Conservation (phyloP, 805 yeast genomes). For the Candida methanosorbosa region DNA sequence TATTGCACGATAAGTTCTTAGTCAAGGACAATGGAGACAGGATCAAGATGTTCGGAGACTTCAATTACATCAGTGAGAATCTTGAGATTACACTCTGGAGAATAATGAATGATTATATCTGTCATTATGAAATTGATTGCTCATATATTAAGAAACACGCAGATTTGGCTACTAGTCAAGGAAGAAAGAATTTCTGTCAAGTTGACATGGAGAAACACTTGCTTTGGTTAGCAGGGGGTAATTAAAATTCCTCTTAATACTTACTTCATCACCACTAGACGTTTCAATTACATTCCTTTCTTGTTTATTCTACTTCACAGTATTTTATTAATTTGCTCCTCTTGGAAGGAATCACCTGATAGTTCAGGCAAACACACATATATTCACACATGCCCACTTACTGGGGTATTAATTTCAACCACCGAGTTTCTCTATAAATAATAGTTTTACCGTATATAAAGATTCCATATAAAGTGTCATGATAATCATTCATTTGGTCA, state of each 20-base stretch:
- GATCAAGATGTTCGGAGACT: conserved; percentile 18
- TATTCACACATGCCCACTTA: too few relatives aligned
- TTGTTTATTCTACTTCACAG: too few relatives aligned
- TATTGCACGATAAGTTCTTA: conserved; percentile 15
- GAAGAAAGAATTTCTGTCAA: conserved; percentile 14
- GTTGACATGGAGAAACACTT: conserved; percentile 20
- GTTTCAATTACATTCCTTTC: too few relatives aligned
- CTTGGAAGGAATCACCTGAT: too few relatives aligned
- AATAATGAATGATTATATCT: conserved; percentile 24
- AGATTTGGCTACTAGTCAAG: conserved; percentile 5
- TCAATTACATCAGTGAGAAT: conserved; percentile 9
- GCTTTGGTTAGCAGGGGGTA: conserved; percentile 13
- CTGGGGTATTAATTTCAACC: too few relatives aligned
- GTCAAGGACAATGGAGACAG: conserved; percentile 25
- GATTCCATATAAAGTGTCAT: too few relatives aligned
- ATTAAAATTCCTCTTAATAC: too few relatives aligned
- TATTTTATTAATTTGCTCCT: too few relatives aligned
- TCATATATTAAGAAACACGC: conserved; percentile 19
- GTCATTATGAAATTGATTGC: conserved; percentile 17
- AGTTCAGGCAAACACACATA: too few relatives aligned
- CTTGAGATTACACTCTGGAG: conserved; percentile 20
- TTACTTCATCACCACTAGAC: too few relatives aligned
- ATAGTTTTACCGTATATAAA: too few relatives aligned
- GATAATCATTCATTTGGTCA: neutral
- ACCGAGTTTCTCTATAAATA: too few relatives aligned